These are phyloP conservation scores for Zostera marina DNA, from an alignment of 116 monocot genomes.

Conservation along the genomic window DNA sequence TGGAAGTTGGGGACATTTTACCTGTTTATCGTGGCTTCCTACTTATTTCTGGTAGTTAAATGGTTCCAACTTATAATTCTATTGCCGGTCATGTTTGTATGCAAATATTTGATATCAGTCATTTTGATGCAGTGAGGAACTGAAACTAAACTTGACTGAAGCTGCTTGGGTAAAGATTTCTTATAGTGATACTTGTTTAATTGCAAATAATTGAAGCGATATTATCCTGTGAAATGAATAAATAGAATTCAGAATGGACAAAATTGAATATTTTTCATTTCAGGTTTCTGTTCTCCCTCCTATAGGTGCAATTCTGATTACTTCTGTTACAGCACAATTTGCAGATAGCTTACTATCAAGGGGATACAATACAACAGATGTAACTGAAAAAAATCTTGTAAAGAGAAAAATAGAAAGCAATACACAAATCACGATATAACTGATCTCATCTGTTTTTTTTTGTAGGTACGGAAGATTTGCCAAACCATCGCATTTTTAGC, in stretches of 20 bases:
- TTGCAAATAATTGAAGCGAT: neutral
- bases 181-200: neutral
- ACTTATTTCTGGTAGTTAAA: slow-evolving; percentile 75
- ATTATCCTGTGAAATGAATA: neutral
- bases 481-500: slow-evolving; percentile 93
- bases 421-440: neutral
- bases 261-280: slow-evolving; percentile 2
- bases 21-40: slow-evolving; percentile 95
- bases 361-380: slow-evolving; percentile 78
- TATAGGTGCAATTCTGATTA: slow-evolving; percentile 74
- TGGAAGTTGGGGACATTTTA: slow-evolving; percentile 98
- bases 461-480: slow-evolving; percentile 97
- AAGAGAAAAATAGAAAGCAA: too few species aligned
- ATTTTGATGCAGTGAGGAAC: slow-evolving; percentile 71
- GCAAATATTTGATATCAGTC: neutral
- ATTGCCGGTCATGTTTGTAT: neutral
- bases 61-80: neutral
- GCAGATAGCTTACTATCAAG: slow-evolving; percentile 84
- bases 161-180: slow-evolving; percentile 85
- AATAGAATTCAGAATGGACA: neutral
- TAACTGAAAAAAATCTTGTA: slow-evolving; percentile 6
- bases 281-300: slow-evolving; percentile 92
- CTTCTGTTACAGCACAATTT: slow-evolving; percentile 75
- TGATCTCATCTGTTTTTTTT: neutral
- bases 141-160: slow-evolving; percentile 90